Conservation (phyloP, 2,329 filamentous ascomycete species). For the Albifimbria verrucaria region DNA sequence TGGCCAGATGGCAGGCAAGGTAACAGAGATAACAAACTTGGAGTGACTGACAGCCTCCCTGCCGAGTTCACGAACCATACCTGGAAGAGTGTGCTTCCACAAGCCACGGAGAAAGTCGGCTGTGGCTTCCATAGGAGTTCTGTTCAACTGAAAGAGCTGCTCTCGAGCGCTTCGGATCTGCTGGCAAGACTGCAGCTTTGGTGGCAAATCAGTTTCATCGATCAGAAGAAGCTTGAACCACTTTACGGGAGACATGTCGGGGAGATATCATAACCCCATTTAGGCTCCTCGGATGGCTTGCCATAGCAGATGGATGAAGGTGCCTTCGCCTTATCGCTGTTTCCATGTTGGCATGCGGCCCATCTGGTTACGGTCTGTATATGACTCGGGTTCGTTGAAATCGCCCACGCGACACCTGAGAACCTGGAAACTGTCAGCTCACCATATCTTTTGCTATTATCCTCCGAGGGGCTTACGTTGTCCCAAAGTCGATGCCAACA, state of each 20-base stretch:
- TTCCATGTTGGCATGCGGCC: conserved; percentile 15
- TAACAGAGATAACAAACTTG: conserved; percentile 35
- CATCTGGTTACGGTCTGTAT: conserved; percentile 29
- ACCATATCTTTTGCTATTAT: not conserved
- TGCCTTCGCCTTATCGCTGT: conserved; percentile 26
- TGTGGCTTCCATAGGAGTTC: conserved; percentile 23
- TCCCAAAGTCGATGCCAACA: conserved; percentile 44
- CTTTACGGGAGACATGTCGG: conserved; percentile 14
- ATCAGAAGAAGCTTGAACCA: conserved; percentile 43
- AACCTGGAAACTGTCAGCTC: conserved; percentile 19
- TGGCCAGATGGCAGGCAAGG: conserved; percentile 44
- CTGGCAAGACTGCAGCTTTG: conserved; percentile 12
- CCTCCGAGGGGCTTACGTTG: conserved; percentile 29
- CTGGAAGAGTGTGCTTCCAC: conserved; percentile 25
- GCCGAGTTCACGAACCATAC: conserved; percentile 22
- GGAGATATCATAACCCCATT: conserved; percentile 32
- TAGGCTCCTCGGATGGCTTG: accelerated
- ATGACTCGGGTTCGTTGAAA: conserved; percentile 17
- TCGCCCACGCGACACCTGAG: conserved; percentile 39
- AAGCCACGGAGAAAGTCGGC: conserved; percentile 27
- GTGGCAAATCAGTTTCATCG: conserved; percentile 23
- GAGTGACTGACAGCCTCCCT: conserved; percentile 13
- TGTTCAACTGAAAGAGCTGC: conserved; percentile 7
- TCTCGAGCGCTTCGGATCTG: conserved; percentile 15
- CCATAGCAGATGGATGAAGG: conserved; percentile 24